Base-by-base conservation (phyloP, 768 basidiomycete genomes). In the Chalciporus chontae region DNA sequence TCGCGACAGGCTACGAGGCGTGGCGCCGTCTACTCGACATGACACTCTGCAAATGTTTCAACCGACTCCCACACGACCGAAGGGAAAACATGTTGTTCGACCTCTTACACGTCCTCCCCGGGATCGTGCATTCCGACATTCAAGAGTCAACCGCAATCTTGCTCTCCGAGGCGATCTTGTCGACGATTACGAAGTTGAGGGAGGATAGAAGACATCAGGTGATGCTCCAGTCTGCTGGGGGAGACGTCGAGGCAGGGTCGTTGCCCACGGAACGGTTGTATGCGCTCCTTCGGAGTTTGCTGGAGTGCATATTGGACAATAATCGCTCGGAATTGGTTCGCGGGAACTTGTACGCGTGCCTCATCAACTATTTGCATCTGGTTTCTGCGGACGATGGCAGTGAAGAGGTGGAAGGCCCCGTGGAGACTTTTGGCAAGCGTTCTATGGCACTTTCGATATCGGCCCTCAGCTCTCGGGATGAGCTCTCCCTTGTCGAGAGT, bases 21-120 rank as follows among this genome's bases (percentile, higher is more conserved):
- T 97, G 94, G 94, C 82, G 86, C 50, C 76, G 85, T 34, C 64
- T 94, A 32, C 74, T 98, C 45, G 90, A 95, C 70, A 83, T 92
- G 64, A 81, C 85, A 2, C 77, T 98, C 15, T 84, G 83, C 26
- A 92, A 92, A 61, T 90, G 91, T 49, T 95, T 95, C 69, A 77
- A 83, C 51, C 83, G 86, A 29, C 74, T 96, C 11, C 86, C 90
- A 0, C 81, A 85, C 53, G 88, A 92, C 51, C 83, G 81, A 21
- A 80, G 91, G 21, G 94, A 97, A 68, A 85, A 83, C 53, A 86
- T 95, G 74, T 74, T 96, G 5, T 91, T 95, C 58, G 95, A 96
- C 63, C 73, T 98, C 17, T 77, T 98, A 17, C 85, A 89, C 58
- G 84, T 90, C 18, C 76, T 96, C 18, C 87, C 93, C 2, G 80